Conservation (phyloP, 2,329 filamentous ascomycete genomes). For the Didymosphaeria variabile region DNA sequence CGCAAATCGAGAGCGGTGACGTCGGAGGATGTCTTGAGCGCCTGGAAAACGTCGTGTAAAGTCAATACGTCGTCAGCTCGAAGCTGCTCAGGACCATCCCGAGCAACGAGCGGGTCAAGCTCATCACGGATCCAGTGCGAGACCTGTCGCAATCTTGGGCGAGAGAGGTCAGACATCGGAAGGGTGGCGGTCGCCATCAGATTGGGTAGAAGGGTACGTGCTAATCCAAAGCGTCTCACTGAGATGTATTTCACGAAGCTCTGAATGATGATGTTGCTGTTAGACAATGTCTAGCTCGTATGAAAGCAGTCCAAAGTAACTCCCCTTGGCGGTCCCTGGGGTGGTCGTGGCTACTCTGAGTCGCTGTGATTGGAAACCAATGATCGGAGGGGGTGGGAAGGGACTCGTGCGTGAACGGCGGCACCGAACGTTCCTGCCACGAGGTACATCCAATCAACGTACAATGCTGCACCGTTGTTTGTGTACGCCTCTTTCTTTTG, state of each 20-base stretch:
- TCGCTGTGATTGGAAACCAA: background rate
- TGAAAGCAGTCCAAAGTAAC: background rate
- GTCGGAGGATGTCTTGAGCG: constrained; percentile 28
- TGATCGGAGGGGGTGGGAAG: background rate
- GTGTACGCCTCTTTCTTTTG: background rate
- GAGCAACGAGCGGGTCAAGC: constrained; percentile 57
- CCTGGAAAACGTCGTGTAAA: constrained; percentile 54
- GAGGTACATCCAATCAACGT: background rate
- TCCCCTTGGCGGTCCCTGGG: background rate
- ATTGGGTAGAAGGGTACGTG: no score
- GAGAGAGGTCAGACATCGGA: constrained; percentile 32
- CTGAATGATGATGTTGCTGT: constrained; percentile 1
- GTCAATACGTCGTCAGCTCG: constrained; percentile 55
- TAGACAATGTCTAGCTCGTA: background rate
- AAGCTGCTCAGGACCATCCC: constrained; percentile 55
- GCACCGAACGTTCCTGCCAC: constrained; percentile 2
- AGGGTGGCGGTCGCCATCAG: constrained; percentile 18
- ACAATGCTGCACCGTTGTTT: background rate
- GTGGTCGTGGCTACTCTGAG: background rate
- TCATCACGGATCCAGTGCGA: constrained; percentile 59
- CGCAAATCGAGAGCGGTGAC: constrained; percentile 49
- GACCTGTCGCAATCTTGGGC: constrained; percentile 45
- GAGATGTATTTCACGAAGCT: background rate
- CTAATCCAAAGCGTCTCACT: background rate
- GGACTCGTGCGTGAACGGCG: background rate